phyloP scores from a whole-genome alignment of 805 yeast species.

The Lachancea fermentati region DNA sequence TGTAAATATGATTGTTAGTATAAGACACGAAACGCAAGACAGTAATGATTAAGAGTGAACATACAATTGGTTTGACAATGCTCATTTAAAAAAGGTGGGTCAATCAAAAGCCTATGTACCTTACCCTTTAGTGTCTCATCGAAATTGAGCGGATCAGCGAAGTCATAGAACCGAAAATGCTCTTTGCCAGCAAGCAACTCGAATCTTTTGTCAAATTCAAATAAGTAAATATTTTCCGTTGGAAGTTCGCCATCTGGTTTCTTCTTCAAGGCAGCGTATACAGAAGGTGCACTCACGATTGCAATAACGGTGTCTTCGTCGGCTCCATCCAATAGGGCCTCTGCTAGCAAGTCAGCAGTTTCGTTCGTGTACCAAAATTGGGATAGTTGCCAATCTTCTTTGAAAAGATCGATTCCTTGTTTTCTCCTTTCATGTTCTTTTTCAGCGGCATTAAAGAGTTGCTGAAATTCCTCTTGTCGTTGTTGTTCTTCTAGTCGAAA shows the following conservation, averaged over 20 bases:
- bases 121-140: slow-evolving; percentile 52
- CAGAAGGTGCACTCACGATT: slow-evolving; percentile 86
- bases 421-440: slow-evolving; percentile 32
- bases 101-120: slow-evolving; percentile 69
- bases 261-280: slow-evolving; percentile 71
- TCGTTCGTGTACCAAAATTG: slow-evolving; percentile 84
- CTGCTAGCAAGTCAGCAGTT: slow-evolving; percentile 65
- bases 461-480: slow-evolving; percentile 50
- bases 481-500: slow-evolving; percentile 60
- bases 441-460: slow-evolving; percentile 53
- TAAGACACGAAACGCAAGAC: background rate
- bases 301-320: slow-evolving; percentile 65
- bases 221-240: slow-evolving; percentile 61
- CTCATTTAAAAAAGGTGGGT: slow-evolving; percentile 81
- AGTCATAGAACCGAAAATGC: slow-evolving; percentile 71
- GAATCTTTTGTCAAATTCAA: slow-evolving; percentile 78
- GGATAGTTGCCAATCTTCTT: slow-evolving; percentile 92
- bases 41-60: slow-evolving; percentile 9
- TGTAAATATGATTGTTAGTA: slow-evolving; percentile 13
- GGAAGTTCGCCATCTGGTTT: slow-evolving; percentile 49
- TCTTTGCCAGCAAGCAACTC: slow-evolving; percentile 61
- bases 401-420: slow-evolving; percentile 61
- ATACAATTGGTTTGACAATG: slow-evolving; percentile 70
- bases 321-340: slow-evolving; percentile 72
- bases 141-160: slow-evolving; percentile 57